Conservation (phyloP, 257 asterid genomes). For the Gynochthodes officinalis region DNA sequence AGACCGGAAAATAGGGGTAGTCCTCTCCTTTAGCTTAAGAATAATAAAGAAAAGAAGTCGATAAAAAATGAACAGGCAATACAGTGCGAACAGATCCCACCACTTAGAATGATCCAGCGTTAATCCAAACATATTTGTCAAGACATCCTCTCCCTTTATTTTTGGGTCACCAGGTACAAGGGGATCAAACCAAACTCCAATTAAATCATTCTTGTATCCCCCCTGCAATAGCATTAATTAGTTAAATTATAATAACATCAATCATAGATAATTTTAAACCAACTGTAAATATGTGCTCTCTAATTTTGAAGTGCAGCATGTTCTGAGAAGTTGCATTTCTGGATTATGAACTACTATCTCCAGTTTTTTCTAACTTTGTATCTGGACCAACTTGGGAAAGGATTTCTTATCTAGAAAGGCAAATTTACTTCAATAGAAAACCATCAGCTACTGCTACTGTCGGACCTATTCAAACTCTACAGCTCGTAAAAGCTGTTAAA, state of each 20-base stretch:
- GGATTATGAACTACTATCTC: too few species aligned
- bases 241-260: background rate
- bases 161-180: conserved; percentile 55
- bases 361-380: too few species aligned
- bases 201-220: conserved; percentile 66
- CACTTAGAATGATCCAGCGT: conserved; percentile 75
- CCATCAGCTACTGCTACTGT: too few species aligned
- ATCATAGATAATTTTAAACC: background rate
- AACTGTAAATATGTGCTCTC: background rate
- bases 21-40: conserved; percentile 60
- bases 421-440: too few species aligned
- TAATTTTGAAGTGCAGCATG: background rate
- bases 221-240: conserved; percentile 40
- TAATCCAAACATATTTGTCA: conserved; percentile 50
- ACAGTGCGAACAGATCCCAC: conserved; percentile 72
- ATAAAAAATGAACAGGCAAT: conserved; percentile 48
- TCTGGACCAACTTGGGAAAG: too few species aligned
- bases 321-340: too few species aligned
- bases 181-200: conserved; percentile 70
- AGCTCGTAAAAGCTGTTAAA: too few species aligned
- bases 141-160: conserved; percentile 55
- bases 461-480: too few species aligned
- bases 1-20: conserved; percentile 41
- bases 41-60: conserved; percentile 55
- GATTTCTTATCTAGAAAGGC: too few species aligned